Evolutionary conservation across 345 rosid species (phyloP).

Genomic region (Eucalyptus rudis): DNA sequence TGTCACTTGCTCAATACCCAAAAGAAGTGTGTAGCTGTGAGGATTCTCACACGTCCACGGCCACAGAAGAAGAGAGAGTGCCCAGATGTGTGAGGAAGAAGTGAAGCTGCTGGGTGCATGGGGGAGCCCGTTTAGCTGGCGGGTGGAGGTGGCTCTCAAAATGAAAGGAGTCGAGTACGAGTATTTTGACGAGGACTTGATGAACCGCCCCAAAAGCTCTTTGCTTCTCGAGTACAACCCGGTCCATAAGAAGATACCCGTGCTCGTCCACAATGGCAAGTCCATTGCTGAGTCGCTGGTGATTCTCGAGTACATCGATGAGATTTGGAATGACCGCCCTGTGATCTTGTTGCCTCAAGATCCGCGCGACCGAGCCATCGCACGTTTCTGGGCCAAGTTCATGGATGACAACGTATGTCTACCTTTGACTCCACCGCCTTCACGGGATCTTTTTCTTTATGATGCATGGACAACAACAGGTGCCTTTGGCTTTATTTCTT

Average conservation of each 20-base stretch:
- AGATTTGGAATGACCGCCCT: constrained; percentile 26
- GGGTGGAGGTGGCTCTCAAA: constrained; percentile 30
- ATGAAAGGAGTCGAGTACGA: constrained; percentile 41
- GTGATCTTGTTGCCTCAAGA: constrained; percentile 17
- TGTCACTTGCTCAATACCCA: background rate
- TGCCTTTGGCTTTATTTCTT: background rate
- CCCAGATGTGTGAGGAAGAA: background rate
- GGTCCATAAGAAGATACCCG: constrained; percentile 39
- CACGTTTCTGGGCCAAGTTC: constrained; percentile 48
- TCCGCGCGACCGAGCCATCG: constrained; percentile 34
- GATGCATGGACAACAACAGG: background rate
- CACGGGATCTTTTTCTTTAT: background rate
- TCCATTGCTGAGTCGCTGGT: constrained; percentile 30
- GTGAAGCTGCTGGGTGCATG: constrained; percentile 19
- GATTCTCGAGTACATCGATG: constrained; percentile 44
- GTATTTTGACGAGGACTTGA: constrained; percentile 27
- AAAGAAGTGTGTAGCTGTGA: background rate
- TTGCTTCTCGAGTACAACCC: constrained; percentile 33
- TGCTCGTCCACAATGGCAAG: constrained; percentile 29
- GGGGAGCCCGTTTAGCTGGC: constrained; percentile 35
- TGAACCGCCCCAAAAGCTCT: constrained; percentile 13
- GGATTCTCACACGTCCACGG: background rate
- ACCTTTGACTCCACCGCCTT: background rate
- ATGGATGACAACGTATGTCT: constrained; percentile 27
- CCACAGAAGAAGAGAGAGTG: background rate